These are phyloP conservation scores for Fistulifera solaris DNA, from an alignment of 108 stramenopile species.

Conservation along the genomic window DNA sequence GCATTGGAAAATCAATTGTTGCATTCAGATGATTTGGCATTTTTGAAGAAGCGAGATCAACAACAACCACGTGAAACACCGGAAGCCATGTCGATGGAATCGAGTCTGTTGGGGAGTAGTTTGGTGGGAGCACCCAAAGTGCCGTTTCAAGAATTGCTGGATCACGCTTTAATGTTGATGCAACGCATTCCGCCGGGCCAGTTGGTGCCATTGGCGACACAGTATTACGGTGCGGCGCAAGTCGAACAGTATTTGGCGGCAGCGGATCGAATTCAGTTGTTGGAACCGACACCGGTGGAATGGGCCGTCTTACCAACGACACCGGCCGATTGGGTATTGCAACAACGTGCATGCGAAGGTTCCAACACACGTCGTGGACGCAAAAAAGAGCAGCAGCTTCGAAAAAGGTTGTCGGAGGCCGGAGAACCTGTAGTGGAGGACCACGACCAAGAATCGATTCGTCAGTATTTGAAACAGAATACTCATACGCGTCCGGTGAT, in stretches of 20 bases:
- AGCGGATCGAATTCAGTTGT: neutral
- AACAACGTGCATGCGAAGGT: constrained; percentile 41
- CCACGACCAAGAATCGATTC: neutral
- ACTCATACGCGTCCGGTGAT: neutral
- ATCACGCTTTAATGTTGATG: constrained; percentile 64
- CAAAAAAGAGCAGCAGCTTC: neutral
- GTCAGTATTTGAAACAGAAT: neutral
- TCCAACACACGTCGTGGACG: too few relatives aligned
- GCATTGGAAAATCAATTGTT: neutral
- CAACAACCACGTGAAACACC: neutral
- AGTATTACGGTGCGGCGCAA: constrained; percentile 30
- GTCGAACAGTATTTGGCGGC: constrained; percentile 5
- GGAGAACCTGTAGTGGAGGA: neutral
- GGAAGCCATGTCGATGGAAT: neutral
- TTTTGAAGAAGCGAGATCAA: neutral
- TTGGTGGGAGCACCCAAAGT: constrained; percentile 20
- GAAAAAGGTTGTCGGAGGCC: neutral
- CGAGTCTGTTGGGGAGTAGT: constrained; percentile 10
- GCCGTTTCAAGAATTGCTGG: constrained; percentile 77
- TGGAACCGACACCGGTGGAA: neutral
- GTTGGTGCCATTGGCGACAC: constrained; percentile 41
- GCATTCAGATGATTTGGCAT: neutral
- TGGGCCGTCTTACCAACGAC: constrained; percentile 37
- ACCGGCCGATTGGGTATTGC: constrained; percentile 60
- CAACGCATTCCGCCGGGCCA: constrained; percentile 65